Conservation (phyloP, 495 filamentous ascomycete genomes). For the Trichoderma gamsii region DNA sequence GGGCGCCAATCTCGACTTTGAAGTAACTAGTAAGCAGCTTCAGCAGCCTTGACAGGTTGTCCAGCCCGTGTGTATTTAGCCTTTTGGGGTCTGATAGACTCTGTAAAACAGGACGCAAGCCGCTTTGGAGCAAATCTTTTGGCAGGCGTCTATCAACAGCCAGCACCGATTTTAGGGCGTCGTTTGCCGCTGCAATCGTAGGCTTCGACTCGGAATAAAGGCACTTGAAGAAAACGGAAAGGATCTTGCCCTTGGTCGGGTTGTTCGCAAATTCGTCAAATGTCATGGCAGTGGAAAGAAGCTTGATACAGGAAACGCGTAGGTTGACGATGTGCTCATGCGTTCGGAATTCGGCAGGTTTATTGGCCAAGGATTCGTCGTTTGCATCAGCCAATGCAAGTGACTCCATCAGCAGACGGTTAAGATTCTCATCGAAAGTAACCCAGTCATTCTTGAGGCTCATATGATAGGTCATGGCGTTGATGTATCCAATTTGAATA, state of each 20-base stretch:
- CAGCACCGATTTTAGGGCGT: conserved; percentile 76
- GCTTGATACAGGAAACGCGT: conserved; percentile 87
- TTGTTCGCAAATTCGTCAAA: conserved; percentile 83
- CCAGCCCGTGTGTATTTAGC: conserved; percentile 79
- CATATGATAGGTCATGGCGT: conserved; percentile 91
- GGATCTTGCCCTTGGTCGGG: conserved; percentile 74
- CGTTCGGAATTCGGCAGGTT: conserved; percentile 82
- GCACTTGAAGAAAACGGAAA: conserved; percentile 95
- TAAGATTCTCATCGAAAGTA: conserved; percentile 82
- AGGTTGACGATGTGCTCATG: conserved; percentile 85
- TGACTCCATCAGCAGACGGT: conserved; percentile 84
- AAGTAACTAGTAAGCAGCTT: conserved; percentile 95
- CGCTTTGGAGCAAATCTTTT: conserved; percentile 90
- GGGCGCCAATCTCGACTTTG: conserved; percentile 93
- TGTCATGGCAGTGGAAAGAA: conserved; percentile 85
- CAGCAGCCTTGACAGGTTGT: conserved; percentile 82
- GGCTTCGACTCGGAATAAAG: conserved; percentile 86
- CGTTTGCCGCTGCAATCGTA: conserved; percentile 91
- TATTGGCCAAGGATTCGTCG: conserved; percentile 78
- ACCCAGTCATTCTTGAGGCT: conserved; percentile 79
- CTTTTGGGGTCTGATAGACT: conserved; percentile 92
- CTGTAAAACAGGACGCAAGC: conserved; percentile 87
- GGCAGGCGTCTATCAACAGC: conserved; percentile 85
- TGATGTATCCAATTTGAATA: conserved; percentile 94
- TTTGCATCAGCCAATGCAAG: conserved; percentile 87